Evolutionary conservation across 108 stramenopile species (phyloP).

Genomic region (Fragilaria radians): DNA sequence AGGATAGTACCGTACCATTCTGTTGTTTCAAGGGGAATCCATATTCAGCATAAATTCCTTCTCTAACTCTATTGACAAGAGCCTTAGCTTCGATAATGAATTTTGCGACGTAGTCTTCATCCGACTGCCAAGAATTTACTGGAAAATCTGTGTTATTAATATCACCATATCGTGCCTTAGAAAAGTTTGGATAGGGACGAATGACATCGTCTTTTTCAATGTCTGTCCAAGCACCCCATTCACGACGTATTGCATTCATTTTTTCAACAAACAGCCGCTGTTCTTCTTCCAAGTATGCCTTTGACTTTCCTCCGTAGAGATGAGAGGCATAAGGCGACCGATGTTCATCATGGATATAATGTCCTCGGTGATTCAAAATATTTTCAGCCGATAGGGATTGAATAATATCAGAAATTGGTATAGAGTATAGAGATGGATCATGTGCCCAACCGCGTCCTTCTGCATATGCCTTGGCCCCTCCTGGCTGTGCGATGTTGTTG

Average conservation of each 20-base stretch:
- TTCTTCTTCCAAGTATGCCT: constrained; percentile 20
- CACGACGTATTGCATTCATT: constrained; percentile 20
- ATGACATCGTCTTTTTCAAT: constrained; percentile 41
- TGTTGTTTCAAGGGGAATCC: constrained; percentile 45
- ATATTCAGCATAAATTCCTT: constrained; percentile 51
- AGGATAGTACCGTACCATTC: constrained; percentile 47
- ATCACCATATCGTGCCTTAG: too few species aligned
- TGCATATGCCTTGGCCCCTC: constrained; percentile 21
- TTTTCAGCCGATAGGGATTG: constrained; percentile 16
- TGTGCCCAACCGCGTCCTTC: constrained; percentile 8
- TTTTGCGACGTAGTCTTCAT: constrained; percentile 83
- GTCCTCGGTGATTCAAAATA: constrained; percentile 18
- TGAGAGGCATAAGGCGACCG: constrained; percentile 17
- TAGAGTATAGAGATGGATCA: constrained; percentile 3
- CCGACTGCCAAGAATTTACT: constrained; percentile 73
- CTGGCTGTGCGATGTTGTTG: constrained; percentile 22
- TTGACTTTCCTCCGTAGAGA: constrained; percentile 17
- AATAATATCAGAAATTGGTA: constrained; percentile 16
- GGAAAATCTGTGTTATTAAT: constrained; percentile 66
- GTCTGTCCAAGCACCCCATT: constrained; percentile 21
- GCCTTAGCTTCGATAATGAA: constrained; percentile 66
- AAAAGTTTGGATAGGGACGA: constrained; percentile 36
- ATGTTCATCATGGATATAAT: constrained; percentile 30
- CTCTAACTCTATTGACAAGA: constrained; percentile 53
- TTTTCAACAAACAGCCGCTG: constrained; percentile 11